Evolutionary conservation across 2,329 filamentous ascomycete species (phyloP), one percentile per base, ranked within the genome.

Genomic region (Tolypocladium amazonense): DNA sequence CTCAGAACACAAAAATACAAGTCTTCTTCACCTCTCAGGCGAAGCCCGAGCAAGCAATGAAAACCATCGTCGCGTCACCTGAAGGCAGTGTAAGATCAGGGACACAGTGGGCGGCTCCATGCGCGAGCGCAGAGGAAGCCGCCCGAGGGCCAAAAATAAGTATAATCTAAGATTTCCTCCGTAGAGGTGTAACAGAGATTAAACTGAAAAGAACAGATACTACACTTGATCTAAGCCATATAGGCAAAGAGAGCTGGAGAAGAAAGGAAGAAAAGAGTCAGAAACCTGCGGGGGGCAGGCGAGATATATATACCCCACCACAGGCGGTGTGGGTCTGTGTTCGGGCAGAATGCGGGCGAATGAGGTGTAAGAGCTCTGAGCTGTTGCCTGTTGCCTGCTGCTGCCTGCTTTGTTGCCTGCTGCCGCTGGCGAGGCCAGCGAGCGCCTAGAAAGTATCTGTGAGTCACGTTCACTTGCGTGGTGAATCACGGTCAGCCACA

Each of bases 161-260:
- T 85, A 84, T 90, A 92, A 92, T 90, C 87, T 85, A 79, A 80
- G 82, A 83, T 84, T 80, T 80, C 79, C 79, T 80, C 85, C 81
- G 78, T 89, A 83, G 85, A 81, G 79, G 80, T 81, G 82, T 91
- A 89, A 88, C 88, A 92, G 88, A 88, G 87, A 91, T 92, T 92
- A 92, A 92, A 91, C 89, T 92, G 87, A 90, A 89, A 91, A 92
- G 88, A 92, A 92, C 88, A 90, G 88, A 90, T 91, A 91, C 88
- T 91, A 90, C 87, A 91, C 87, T 90, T 91, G 88, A 91, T 91
- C 88, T 90, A 89, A 89, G 85, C 85, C 81, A 84, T 81, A 8
- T 81, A 79, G 78, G 73, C 73, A 75, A 75, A 75, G 73, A 75
- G 73, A 75, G 73, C 73, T 76, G 69, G 71, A 63, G 72, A 72